Percentiles rank a stretch among this genome's conserved stretches.
Conservation (phyloP, 352 stramenopile species). For the Phytophthora syringae region DNA sequence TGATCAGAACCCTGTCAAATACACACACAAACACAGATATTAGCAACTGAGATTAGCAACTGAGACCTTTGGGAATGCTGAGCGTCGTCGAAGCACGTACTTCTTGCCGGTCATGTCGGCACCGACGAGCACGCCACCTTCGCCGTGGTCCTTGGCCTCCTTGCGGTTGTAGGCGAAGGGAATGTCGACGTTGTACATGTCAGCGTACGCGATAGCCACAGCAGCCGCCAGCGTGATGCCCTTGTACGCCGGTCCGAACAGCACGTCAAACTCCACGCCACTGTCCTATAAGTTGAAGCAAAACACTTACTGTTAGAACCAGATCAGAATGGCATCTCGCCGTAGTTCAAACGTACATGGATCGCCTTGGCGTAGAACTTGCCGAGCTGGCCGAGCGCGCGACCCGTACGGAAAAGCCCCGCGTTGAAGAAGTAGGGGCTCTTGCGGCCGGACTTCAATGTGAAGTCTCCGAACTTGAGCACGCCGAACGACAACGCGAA, state of each 20-base stretch:
- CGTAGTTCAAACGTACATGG: constrained; percentile 50
- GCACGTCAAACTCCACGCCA: constrained; percentile 96
- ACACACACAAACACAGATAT: constrained; percentile 5
- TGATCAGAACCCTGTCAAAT: constrained; percentile 92
- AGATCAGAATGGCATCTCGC: not conserved
- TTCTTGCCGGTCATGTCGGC: constrained; percentile 95
- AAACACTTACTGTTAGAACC: constrained; percentile 5
- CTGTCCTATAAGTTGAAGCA: constrained; percentile 59
- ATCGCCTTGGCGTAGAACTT: constrained; percentile 96
- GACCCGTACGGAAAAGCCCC: constrained; percentile 95
- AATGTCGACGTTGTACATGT: constrained; percentile 92
- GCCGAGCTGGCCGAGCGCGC: constrained; percentile 92
- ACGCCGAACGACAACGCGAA: constrained; percentile 96
- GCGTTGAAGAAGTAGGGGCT: constrained; percentile 99
- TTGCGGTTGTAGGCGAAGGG: constrained; percentile 99
- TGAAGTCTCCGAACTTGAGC: constrained; percentile 98
- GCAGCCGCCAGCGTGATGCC: constrained; percentile 97
- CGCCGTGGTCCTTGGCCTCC: constrained; percentile 99
- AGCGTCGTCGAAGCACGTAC: constrained; percentile 37
- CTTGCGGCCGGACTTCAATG: constrained; percentile 97
- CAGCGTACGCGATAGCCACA: constrained; percentile 93
- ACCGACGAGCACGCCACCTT: constrained; percentile 97
- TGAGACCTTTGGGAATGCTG: not conserved
- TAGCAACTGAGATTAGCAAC: not conserved
- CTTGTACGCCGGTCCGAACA: constrained; percentile 99